Percentiles rank a stretch among this genome's conserved stretches.
These are phyloP conservation scores for Pichia kluyveri DNA, from an alignment of 805 yeast genomes.

Conservation along the genomic window DNA sequence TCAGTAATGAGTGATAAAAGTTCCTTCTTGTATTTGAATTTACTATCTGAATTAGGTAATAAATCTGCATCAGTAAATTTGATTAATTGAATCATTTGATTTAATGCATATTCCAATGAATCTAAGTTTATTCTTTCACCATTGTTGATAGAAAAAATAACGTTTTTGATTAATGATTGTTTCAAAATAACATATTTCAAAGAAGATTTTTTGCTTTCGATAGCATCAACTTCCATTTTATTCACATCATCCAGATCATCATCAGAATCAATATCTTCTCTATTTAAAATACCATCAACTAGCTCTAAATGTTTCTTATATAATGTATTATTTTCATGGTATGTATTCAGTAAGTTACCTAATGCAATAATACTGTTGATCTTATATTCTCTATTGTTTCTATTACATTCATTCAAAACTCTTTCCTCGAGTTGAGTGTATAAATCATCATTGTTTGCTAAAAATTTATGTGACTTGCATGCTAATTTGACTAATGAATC, in stretches of 20 bases:
- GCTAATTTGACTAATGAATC: slow-evolving; percentile 59
- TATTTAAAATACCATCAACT: slow-evolving; percentile 13
- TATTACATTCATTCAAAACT: slow-evolving; percentile 50
- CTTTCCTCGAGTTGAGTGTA: slow-evolving; percentile 32
- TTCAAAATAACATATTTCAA: neutral
- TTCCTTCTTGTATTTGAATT: slow-evolving; percentile 17
- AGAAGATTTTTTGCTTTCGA: neutral
- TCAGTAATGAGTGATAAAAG: slow-evolving; percentile 15
- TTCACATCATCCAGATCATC: slow-evolving; percentile 25
- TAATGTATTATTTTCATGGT: slow-evolving; percentile 22
- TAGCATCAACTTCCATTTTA: slow-evolving; percentile 16
- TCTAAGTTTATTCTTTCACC: neutral
- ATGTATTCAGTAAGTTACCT: slow-evolving; percentile 35
- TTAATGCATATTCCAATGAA: neutral
- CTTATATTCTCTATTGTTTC: slow-evolving; percentile 60
- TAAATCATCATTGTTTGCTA: slow-evolving; percentile 25
- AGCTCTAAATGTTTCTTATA: slow-evolving; percentile 30
- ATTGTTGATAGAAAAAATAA: slow-evolving; percentile 1
- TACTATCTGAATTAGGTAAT: slow-evolving; percentile 7
- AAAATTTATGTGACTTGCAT: slow-evolving; percentile 32
- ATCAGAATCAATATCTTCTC: slow-evolving; percentile 21
- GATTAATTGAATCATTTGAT: neutral
- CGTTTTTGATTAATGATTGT: neutral
- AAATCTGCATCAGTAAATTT: slow-evolving; percentile 1
- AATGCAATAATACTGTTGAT: slow-evolving; percentile 42